Percentiles rank a stretch among this genome's conserved stretches.
Evolutionary conservation across 164 flowering plant genomes (phyloP).

Genomic region (Euptelea pleiosperma): DNA sequence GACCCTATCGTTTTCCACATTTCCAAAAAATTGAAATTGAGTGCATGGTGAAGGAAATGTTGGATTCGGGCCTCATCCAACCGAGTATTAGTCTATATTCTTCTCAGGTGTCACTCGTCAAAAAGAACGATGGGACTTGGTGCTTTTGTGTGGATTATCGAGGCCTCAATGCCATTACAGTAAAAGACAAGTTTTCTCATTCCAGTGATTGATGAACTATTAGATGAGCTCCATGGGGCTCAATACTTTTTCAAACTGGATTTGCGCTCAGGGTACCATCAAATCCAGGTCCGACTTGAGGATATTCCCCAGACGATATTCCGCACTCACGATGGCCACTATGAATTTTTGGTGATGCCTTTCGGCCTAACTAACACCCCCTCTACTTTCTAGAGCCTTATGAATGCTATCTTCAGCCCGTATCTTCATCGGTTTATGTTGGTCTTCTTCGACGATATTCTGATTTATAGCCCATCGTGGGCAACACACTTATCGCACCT

Average conservation of each 20-base stretch:
- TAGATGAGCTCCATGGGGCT: not conserved
- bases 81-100: not conserved
- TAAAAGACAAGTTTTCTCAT: constrained; percentile 6
- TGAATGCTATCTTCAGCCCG: not conserved
- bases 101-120: not conserved
- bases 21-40: no score
- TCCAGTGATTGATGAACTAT: not conserved
- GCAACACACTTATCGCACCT: no score
- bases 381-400: not conserved
- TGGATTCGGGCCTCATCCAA: not conserved
- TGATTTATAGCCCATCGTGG: not conserved
- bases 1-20: no score
- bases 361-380: not conserved
- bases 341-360: not conserved
- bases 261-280: not conserved
- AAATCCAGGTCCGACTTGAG: not conserved
- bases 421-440: not conserved
- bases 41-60: no score
- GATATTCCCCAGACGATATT: not conserved
- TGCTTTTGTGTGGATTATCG: not conserved
- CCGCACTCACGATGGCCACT: not conserved
- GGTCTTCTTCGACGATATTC: not conserved
- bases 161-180: not conserved
- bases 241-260: not conserved
- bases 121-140: not conserved